phyloP scores from a whole-genome alignment of 345 rosid genomes.

The Linum trigynum region DNA sequence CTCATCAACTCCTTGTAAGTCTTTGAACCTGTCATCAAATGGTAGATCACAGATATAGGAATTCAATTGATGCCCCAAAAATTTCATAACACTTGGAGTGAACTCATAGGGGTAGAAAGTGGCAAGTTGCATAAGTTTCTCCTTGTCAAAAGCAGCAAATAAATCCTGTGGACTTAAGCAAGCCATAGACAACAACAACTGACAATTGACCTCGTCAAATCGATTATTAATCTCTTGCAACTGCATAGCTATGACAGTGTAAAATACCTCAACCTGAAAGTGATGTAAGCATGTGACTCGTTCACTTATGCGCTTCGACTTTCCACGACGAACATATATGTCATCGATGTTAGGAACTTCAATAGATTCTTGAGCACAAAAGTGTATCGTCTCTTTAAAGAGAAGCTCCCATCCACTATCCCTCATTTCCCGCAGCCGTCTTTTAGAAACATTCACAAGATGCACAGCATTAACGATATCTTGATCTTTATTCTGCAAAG shows the following conservation, averaged over 20 bases:
- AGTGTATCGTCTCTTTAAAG: neutral
- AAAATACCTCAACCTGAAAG: neutral
- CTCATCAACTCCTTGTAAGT: neutral
- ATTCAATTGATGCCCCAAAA: neutral
- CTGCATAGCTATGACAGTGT: neutral
- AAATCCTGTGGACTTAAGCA: neutral
- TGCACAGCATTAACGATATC: constrained; percentile 4
- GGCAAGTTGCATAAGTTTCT: neutral
- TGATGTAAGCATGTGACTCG: neutral
- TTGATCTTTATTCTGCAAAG: constrained; percentile 7
- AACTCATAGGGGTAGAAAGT: neutral
- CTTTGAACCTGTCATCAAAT: too few relatives aligned
- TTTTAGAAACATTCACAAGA: neutral
- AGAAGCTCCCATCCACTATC: neutral
- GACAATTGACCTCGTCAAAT: neutral
- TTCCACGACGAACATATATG: neutral
- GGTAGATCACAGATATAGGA: neutral
- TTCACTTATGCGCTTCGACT: neutral
- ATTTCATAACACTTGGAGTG: neutral
- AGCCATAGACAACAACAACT: neutral
- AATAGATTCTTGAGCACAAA: neutral
- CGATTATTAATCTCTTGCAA: neutral
- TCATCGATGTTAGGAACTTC: neutral
- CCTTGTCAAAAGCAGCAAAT: neutral
- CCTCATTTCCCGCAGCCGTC: neutral